phyloP scores from a whole-genome alignment of 2,329 filamentous ascomycete genomes.

The Chlorencoelia australis region DNA sequence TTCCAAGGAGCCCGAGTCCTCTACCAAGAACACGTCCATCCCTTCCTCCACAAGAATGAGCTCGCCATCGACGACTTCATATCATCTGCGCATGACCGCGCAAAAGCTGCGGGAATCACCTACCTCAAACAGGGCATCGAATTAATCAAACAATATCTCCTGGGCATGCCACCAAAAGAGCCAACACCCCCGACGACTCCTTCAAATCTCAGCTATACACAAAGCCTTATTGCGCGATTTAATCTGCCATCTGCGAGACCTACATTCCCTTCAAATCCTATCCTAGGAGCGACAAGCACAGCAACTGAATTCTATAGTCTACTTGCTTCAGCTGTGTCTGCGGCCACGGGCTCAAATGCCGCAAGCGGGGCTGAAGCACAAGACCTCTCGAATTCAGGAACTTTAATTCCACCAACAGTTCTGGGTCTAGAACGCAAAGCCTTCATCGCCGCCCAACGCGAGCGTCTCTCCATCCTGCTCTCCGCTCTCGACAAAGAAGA shows the following conservation, averaged over 20 bases:
- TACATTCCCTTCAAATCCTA: constrained; percentile 28
- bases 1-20: constrained; percentile 85
- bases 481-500: constrained; percentile 74
- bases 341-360: constrained; percentile 28
- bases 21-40: constrained; percentile 78
- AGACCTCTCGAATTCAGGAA: constrained; percentile 46
- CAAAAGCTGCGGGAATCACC: constrained; percentile 64
- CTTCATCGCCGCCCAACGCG: constrained; percentile 71
- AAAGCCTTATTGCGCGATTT: constrained; percentile 76
- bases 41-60: constrained; percentile 82
- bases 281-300: constrained; percentile 32
- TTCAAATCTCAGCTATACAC: constrained; percentile 54
- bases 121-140: constrained; percentile 66
- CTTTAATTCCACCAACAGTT: constrained; percentile 62
- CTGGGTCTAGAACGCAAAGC: constrained; percentile 56
- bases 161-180: constrained; percentile 60
- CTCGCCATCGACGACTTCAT: constrained; percentile 84
- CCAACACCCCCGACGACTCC: constrained; percentile 35
- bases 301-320: constrained; percentile 65
- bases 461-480: constrained; percentile 64
- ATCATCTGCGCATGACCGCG: constrained; percentile 65
- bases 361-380: constrained; percentile 21
- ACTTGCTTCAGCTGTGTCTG: constrained; percentile 61
- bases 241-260: constrained; percentile 64
- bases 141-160: constrained; percentile 60